Evolutionary conservation across 805 yeast genomes (phyloP).

Genomic region (Candida caryicola): DNA sequence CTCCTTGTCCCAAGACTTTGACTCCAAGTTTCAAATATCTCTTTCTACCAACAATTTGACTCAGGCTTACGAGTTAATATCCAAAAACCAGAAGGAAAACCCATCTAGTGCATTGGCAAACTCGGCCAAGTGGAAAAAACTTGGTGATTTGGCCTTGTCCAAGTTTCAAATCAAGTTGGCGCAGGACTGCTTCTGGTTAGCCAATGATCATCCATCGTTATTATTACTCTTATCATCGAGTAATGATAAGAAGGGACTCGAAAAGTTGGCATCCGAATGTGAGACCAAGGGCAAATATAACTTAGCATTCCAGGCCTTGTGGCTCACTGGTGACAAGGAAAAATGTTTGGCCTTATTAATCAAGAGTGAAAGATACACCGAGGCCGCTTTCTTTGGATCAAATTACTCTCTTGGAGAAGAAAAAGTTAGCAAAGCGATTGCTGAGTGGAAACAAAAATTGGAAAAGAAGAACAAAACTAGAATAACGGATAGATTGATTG

Average conservation of each 20-base stretch:
- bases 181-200: slow-evolving; percentile 70
- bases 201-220: slow-evolving; percentile 78
- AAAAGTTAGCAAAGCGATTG: slow-evolving; percentile 46
- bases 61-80: slow-evolving; percentile 59
- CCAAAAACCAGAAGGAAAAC: slow-evolving; percentile 37
- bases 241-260: slow-evolving; percentile 61
- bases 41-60: slow-evolving; percentile 67
- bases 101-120: slow-evolving; percentile 44
- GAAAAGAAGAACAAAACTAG: slow-evolving; percentile 47
- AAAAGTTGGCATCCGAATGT: slow-evolving; percentile 63
- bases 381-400: slow-evolving; percentile 77
- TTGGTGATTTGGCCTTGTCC: slow-evolving; percentile 82
- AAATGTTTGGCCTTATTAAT: slow-evolving; percentile 64
- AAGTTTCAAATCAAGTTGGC: slow-evolving; percentile 83
- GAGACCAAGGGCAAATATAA: slow-evolving; percentile 77
- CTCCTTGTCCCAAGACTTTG: slow-evolving; percentile 78
- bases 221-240: slow-evolving; percentile 79
- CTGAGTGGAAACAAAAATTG: slow-evolving; percentile 67
- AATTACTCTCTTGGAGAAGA: slow-evolving; percentile 55
- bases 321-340: slow-evolving; percentile 75
- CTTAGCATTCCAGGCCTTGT: slow-evolving; percentile 86
- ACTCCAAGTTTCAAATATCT: slow-evolving; percentile 90
- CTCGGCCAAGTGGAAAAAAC: slow-evolving; percentile 72
- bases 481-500: slow-evolving; percentile 60
- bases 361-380: slow-evolving; percentile 68